Evolutionary conservation across 768 basidiomycete species (phyloP).

Genomic region (Rhodotorula sphaerocarpa): DNA sequence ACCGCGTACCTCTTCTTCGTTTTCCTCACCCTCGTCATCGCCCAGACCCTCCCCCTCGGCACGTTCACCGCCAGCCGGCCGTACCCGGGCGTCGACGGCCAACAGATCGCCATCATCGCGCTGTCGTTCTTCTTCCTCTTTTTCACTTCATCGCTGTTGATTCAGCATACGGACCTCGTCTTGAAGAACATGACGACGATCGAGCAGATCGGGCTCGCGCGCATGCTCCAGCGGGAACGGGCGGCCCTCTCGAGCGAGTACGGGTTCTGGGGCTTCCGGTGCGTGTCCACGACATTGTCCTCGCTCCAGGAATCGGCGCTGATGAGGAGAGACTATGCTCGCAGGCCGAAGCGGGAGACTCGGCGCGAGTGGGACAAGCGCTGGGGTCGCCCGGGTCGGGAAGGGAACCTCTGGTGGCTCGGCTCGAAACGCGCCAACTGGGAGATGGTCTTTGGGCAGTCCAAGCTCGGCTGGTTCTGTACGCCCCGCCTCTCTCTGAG

Average conservation of each 20-base stretch:
- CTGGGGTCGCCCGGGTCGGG: constrained; percentile 27
- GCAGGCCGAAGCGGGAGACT: constrained; percentile 9
- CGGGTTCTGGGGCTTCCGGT: constrained; percentile 24
- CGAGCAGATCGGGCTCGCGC: constrained; percentile 30
- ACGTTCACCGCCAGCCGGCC: constrained; percentile 3
- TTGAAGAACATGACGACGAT: constrained; percentile 35
- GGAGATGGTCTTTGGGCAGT: constrained; percentile 30
- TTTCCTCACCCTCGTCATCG: constrained; percentile 31
- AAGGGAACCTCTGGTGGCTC: constrained; percentile 38
- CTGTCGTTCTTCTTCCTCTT: constrained; percentile 28
- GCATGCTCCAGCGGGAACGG: constrained; percentile 23
- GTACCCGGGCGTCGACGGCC: constrained; percentile 23
- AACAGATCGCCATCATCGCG: constrained; percentile 29
- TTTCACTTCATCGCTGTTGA: constrained; percentile 26
- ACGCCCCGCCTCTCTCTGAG: neutral
- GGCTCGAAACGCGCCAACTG: constrained; percentile 27
- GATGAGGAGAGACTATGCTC: neutral
- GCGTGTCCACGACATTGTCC: too few relatives aligned
- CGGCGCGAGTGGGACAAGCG: constrained; percentile 20
- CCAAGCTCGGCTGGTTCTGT: constrained; percentile 34
- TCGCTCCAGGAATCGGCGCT: too few relatives aligned
- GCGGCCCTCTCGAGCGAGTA: constrained; percentile 5
- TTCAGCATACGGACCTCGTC: constrained; percentile 25
- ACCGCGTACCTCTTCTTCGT: constrained; percentile 24
- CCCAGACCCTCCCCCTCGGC: constrained; percentile 27